Conservation (phyloP, 2,329 filamentous ascomycete species). For the Colletotrichum sp. region DNA sequence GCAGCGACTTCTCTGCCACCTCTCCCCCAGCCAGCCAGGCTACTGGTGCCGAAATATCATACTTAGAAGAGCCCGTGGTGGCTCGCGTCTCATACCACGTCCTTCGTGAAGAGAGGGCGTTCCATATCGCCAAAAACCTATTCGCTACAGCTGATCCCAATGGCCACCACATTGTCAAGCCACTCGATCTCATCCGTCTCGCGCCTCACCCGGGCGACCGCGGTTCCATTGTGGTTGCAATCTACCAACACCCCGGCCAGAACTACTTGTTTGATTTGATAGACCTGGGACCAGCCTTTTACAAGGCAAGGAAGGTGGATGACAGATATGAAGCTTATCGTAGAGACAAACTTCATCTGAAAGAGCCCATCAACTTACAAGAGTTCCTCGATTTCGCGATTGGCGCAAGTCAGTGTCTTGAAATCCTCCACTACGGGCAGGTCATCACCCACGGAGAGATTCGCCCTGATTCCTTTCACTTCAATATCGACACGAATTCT, state of each 20-base stretch:
- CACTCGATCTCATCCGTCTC: constrained; percentile 79
- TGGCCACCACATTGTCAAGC: constrained; percentile 78
- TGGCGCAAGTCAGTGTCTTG: constrained; percentile 83
- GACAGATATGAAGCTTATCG: constrained; percentile 53
- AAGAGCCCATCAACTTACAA: constrained; percentile 70
- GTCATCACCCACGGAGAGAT: constrained; percentile 91
- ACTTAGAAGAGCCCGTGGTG: constrained; percentile 71
- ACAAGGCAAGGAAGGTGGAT: constrained; percentile 57
- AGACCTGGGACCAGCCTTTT: constrained; percentile 80
- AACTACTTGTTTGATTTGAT: constrained; percentile 76
- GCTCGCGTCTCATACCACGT: constrained; percentile 84
- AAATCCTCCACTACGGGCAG: constrained; percentile 89
- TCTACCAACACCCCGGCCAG: constrained; percentile 79
- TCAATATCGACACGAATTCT: constrained; percentile 70
- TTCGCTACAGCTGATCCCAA: constrained; percentile 74
- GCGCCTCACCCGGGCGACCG: constrained; percentile 72
- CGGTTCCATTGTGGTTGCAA: constrained; percentile 74
- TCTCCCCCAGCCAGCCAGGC: constrained; percentile 36
- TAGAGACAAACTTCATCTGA: constrained; percentile 51
- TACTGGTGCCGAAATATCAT: constrained; percentile 53
- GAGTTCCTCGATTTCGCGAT: constrained; percentile 91
- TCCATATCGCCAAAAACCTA: constrained; percentile 79
- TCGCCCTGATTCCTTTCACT: constrained; percentile 89
- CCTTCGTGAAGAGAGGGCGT: constrained; percentile 85
- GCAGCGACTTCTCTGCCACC: constrained; percentile 41